Evolutionary conservation across 208 protist species (phyloP), one percentile per base, ranked within the genome.

Genomic region (Leishmania major): DNA sequence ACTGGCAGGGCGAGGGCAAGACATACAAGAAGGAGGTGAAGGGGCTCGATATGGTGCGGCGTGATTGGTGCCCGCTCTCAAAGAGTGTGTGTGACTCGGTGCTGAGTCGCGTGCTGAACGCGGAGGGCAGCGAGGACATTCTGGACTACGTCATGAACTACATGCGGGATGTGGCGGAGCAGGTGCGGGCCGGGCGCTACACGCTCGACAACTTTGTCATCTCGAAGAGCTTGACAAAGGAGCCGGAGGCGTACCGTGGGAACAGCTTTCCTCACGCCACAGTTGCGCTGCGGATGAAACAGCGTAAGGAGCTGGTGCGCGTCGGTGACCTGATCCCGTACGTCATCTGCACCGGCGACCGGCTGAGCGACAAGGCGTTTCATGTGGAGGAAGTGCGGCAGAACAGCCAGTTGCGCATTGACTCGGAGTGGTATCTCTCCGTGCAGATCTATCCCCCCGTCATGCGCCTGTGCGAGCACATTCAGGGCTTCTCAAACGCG

Each of bases 1-100:
- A 97, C 76, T 96, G 91, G 87, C 87, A 92, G 75, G 88, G 86
- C 15, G 92, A 95, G 71, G 91, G 93, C 31, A 88, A 86, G 28
- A 82, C 83, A 17, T 93, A 92, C 77, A 95, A 97, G 78, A 90
- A 91, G 59, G 98, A 99, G 85, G 90, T 98, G 13, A 99, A 99
- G 87, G 99, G 99, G 60, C 85, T 99, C 1, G 99, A 99, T 88
- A 97, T 99, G 74, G 99, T 99, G 51, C 94, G 99, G 35, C 96
- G 99, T 72, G 99, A 99, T 89, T 99, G 99, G 99, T 99, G 99
- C 90, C 95, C 95, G 28, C 89, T 99, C 22, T 98, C 98, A 7
- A 97, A 99, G 81, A 78, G 98, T 28, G 94, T 99, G 25, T 96
- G 98, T 43, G 90, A 97, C 49, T 86, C 85, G n/a, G 94, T 99